These are phyloP conservation scores for Cyclostephanos invisitatus DNA, from an alignment of 108 stramenopile species.

Conservation along the genomic window DNA sequence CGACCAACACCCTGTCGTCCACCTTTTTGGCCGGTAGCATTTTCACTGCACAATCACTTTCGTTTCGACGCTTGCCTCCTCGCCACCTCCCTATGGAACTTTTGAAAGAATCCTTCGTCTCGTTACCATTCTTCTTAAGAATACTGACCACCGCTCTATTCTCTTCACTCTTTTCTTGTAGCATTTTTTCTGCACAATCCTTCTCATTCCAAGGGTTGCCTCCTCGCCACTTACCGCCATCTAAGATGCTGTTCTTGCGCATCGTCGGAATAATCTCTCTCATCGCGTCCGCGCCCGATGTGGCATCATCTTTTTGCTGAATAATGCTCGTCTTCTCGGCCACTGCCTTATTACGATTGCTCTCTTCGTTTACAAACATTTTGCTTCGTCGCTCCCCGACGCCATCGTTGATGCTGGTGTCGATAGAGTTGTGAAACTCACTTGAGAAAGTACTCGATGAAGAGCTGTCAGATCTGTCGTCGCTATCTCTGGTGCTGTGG, in stretches of 20 bases:
- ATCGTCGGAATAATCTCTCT: neutral
- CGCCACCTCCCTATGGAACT: neutral
- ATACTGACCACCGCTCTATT: neutral
- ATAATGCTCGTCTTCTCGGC: neutral
- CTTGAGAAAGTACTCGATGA: neutral
- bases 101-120: conserved; percentile 12
- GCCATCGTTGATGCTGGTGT: neutral
- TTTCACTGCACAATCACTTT: neutral
- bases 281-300: neutral
- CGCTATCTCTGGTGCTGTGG: neutral
- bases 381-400: neutral
- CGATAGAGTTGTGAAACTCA: neutral
- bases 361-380: neutral
- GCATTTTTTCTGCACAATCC: neutral
- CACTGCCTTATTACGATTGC: too few species aligned
- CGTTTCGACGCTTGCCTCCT: neutral
- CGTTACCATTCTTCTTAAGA: conserved; percentile 11
- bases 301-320: neutral
- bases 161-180: neutral
- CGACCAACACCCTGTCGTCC: conserved; percentile 1
- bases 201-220: neutral
- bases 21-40: conserved; percentile 3
- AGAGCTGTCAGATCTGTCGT: neutral
- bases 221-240: neutral
- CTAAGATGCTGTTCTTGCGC: neutral